These are phyloP conservation scores for Candida odintsovae DNA, from an alignment of 805 yeast genomes.

Conservation along the genomic window DNA sequence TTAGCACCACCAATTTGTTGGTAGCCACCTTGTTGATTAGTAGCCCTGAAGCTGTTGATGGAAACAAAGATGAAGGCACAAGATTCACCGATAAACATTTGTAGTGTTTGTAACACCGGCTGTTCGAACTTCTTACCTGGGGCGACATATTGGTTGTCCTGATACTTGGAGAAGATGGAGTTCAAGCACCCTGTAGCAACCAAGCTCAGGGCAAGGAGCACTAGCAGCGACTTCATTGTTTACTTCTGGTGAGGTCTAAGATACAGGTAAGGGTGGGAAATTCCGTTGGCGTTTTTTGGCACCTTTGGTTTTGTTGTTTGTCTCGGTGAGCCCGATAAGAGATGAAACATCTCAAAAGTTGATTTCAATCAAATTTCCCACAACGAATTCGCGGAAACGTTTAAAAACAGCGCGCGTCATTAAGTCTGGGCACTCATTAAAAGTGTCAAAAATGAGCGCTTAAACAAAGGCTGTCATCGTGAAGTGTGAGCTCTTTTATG, in stretches of 20 bases:
- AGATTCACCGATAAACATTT: slow-evolving; percentile 76
- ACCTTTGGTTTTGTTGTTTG: too few species aligned
- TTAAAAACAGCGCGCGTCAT: too few species aligned
- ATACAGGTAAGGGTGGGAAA: too few species aligned
- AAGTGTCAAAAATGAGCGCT: background rate
- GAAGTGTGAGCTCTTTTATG: background rate
- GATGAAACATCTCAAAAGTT: too few species aligned
- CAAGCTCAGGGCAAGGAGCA: slow-evolving; percentile 38
- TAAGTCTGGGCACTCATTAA: background rate
- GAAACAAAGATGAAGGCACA: slow-evolving; percentile 39
- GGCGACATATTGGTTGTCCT: slow-evolving; percentile 68
- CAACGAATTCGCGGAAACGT: background rate
- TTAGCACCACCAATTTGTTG: slow-evolving; percentile 3
- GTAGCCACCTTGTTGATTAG: slow-evolving; percentile 3
- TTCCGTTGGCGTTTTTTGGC: too few species aligned
- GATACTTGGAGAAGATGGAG: slow-evolving; percentile 68
- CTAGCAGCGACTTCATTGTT: slow-evolving; percentile 12
- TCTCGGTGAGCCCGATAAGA: background rate
- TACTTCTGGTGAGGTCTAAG: background rate
- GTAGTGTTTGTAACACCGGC: slow-evolving; percentile 73
- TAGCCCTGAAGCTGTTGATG: slow-evolving; percentile 15
- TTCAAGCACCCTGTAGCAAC: slow-evolving; percentile 66
- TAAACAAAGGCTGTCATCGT: too few species aligned
- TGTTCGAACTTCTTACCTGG: slow-evolving; percentile 54
- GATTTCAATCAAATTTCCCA: too few species aligned